Base-by-base conservation (phyloP, 2,329 filamentous ascomycete species). In the Ustulina deusta region DNA sequence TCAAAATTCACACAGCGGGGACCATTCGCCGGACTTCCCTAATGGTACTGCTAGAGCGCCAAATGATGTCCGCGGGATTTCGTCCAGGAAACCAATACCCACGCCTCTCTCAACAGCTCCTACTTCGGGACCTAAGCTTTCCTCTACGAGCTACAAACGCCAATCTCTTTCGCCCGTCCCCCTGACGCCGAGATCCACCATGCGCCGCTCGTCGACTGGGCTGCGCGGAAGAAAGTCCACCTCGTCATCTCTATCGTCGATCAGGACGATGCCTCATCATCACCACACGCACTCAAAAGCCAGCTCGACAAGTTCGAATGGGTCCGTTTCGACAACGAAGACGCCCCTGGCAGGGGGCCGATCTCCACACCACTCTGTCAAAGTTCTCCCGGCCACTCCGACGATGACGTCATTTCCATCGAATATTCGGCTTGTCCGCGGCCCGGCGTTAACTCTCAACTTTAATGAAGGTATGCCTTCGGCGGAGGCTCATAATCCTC, bases 221-320 rank as follows among this genome's bases (percentile, higher is more conserved):
- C 86, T 98, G 51, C 89, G 94, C 32, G 95, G 96, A 42, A 89
- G 96, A 68, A 98, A 98, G 79, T 98, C 95, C 0, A 99, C 96
- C 0, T 97, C 94, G 0, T 97, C 94, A 0, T 98, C 94, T 0
- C 90, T 99, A 17, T 97, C 94, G 0, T 97, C 94, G 0, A 91
- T 99, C 65, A 91, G 96, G 66, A 97, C 92, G 51, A 93, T 98
- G 76, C 94, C 76, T 75, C 93, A 94, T 72, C 91, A 93, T 71
- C 90, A 91, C 61, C 92, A 96, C 77, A 90, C 91, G 1, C 95
- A 97, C 78, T 97, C 94, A 25, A 98, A 98, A 80, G 94, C 96
- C 0, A 97, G 93, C 0, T 97, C 94, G 0, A 96, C 94, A 0
- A 97, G 94, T 49, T 97, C 92, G 5, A 91, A 90, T 67, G 90